These are phyloP conservation scores for Juglanconis juglandina DNA, from an alignment of 2,329 filamentous ascomycete species.

Conservation along the genomic window DNA sequence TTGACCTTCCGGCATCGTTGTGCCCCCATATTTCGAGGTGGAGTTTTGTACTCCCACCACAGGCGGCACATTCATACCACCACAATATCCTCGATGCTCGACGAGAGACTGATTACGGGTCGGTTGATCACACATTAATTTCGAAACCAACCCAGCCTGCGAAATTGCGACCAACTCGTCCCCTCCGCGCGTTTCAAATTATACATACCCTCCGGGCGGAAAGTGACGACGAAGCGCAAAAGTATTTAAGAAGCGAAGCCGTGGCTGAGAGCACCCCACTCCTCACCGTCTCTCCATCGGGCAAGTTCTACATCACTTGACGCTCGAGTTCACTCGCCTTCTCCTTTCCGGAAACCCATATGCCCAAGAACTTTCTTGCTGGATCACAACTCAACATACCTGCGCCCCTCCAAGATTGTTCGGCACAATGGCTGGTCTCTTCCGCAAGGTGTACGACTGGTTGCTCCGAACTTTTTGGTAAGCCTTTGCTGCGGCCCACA, in stretches of 20 bases:
- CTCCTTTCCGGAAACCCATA: conserved; percentile 8
- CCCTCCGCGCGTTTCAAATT: conserved; percentile 11
- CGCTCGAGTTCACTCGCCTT: conserved; percentile 7
- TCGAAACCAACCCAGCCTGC: conserved; percentile 11
- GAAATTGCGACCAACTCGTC: conserved; percentile 14
- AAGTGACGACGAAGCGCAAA: conserved; percentile 30
- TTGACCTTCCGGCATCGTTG: conserved; percentile 31
- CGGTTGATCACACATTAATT: conserved; percentile 16
- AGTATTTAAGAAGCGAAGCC: conserved; percentile 36
- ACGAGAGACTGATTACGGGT: conserved; percentile 14
- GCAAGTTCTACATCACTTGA: conserved; percentile 21
- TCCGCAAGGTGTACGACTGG: conserved; percentile 97
- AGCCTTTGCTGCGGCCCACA: conserved; percentile 32
- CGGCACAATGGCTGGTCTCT: conserved; percentile 78
- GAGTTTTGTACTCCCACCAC: conserved; percentile 25
- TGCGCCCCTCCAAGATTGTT: conserved; percentile 10
- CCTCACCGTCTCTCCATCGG: conserved; percentile 25
- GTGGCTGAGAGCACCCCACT: conserved; percentile 30
- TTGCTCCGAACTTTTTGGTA: conserved; percentile 95
- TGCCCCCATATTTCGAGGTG: conserved; percentile 31
- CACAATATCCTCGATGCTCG: conserved; percentile 19
- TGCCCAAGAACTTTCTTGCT: conserved; percentile 2
- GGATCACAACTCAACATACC: conserved; percentile 1
- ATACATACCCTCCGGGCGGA: conserved; percentile 17
- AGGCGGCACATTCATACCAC: conserved; percentile 27